Evolutionary conservation across 2,329 filamentous ascomycete species (phyloP).

Genomic region (Chaetoscypha palmicola): DNA sequence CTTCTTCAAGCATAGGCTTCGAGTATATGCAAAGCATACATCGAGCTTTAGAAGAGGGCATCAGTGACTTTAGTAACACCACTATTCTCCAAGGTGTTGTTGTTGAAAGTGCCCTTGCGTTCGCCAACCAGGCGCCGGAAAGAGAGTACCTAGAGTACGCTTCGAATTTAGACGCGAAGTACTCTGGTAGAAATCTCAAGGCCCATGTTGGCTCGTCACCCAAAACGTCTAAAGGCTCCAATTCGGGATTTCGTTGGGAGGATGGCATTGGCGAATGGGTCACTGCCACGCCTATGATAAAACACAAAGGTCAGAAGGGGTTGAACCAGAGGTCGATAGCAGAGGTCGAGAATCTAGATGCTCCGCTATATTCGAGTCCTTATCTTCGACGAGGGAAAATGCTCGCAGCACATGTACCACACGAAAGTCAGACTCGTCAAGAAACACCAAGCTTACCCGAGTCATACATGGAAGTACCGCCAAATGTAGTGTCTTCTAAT

Average conservation of each 20-base stretch:
- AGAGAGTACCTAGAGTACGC: slow-evolving; percentile 29
- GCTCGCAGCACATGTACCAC: too few relatives aligned
- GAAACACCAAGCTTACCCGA: not conserved
- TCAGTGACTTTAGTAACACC: slow-evolving; percentile 2
- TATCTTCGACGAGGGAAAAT: too few relatives aligned
- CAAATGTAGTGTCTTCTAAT: not conserved
- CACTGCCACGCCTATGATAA: slow-evolving; percentile 37
- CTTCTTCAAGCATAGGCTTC: slow-evolving; percentile 30
- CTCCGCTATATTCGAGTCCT: too few relatives aligned
- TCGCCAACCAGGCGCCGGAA: slow-evolving; percentile 27
- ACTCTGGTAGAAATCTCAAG: slow-evolving; percentile 8
- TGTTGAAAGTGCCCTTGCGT: slow-evolving; percentile 30
- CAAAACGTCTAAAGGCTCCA: slow-evolving; percentile 5
- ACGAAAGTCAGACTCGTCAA: too few relatives aligned
- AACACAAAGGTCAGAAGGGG: slow-evolving; percentile 14
- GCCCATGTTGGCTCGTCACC: slow-evolving; percentile 1
- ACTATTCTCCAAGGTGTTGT: slow-evolving; percentile 23
- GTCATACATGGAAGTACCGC: too few relatives aligned
- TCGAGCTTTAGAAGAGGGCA: slow-evolving; percentile 14
- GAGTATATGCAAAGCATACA: slow-evolving; percentile 35
- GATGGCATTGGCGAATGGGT: slow-evolving; percentile 52
- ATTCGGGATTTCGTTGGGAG: slow-evolving; percentile 42
- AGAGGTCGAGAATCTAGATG: too few relatives aligned
- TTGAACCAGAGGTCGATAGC: too few relatives aligned
- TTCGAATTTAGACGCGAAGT: slow-evolving; percentile 20